phyloP scores from a whole-genome alignment of 2,329 filamentous ascomycete genomes.

The Penicillium expansum region DNA sequence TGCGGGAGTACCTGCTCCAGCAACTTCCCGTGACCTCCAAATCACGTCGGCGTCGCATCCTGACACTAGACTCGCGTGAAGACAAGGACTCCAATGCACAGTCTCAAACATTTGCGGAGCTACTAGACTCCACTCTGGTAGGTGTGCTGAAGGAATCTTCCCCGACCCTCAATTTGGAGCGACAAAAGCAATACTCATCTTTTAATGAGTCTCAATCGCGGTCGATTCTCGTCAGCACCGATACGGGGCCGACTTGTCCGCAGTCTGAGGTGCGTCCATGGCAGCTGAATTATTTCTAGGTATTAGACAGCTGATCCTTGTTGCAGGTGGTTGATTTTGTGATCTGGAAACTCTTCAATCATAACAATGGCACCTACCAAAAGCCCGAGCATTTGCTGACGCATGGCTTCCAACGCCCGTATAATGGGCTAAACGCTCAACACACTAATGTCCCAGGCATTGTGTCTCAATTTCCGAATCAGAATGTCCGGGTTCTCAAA shows the following conservation, averaged over 20 bases:
- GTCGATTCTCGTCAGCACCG: conserved; percentile 35
- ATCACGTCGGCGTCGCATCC: conserved; percentile 47
- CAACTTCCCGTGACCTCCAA: conserved; percentile 66
- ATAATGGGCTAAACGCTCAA: conserved; percentile 32
- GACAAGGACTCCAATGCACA: conserved; percentile 2
- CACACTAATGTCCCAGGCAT: conserved; percentile 63
- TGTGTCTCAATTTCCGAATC: conserved; percentile 63
- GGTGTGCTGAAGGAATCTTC: conserved; percentile 48
- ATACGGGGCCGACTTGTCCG: conserved; percentile 47
- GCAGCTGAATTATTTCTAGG: conserved; percentile 1
- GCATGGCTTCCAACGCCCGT: conserved; percentile 67
- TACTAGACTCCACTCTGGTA: conserved; percentile 71
- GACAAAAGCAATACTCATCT: conserved; percentile 56
- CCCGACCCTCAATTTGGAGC: conserved; percentile 32
- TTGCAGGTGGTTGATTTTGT: conserved; percentile 70
- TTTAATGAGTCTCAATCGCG: conserved; percentile 61
- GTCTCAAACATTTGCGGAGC: conserved; percentile 42
- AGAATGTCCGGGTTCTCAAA: conserved; percentile 67
- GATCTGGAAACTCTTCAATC: conserved; percentile 73
- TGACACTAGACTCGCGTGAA: conserved; percentile 24
- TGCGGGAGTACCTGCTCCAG: conserved; percentile 68
- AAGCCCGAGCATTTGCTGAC: conserved; percentile 74
- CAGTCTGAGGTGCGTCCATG: conserved; percentile 61
- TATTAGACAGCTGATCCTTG: conserved; percentile 5
- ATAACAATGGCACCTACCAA: conserved; percentile 44